phyloP scores from a whole-genome alignment of 2,329 filamentous ascomycete genomes.

The Tolypocladium tropicale region DNA sequence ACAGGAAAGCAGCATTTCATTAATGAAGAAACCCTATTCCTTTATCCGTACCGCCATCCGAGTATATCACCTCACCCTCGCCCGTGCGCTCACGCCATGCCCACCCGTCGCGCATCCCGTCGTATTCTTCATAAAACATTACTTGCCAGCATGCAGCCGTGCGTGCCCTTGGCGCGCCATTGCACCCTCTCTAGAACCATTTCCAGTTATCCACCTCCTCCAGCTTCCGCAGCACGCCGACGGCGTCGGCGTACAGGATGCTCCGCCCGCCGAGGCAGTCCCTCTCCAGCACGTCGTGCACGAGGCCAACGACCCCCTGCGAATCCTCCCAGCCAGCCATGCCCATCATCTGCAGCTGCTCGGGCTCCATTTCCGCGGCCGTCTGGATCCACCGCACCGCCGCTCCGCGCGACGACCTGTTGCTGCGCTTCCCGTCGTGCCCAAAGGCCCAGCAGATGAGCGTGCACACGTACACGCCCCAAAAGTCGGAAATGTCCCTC shows the following conservation, averaged over 20 bases:
- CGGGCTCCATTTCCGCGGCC: constrained; percentile 29
- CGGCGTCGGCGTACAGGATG: constrained; percentile 41
- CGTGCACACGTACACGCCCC: constrained; percentile 45
- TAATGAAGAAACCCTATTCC: neutral
- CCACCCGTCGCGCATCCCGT: neutral
- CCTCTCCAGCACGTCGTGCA: constrained; percentile 32
- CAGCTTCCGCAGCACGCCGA: constrained; percentile 40
- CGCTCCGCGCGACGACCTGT: constrained; percentile 11
- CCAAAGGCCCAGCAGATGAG: constrained; percentile 51
- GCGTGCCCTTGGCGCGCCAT: neutral
- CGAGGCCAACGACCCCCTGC: constrained; percentile 41
- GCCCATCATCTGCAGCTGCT: constrained; percentile 28
- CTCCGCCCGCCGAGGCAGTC: constrained; percentile 39
- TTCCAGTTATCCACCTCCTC: constrained; percentile 32
- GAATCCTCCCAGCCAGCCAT: constrained; percentile 20
- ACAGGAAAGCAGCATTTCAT: neutral
- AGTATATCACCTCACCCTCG: neutral
- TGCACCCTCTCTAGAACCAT: constrained; percentile 13
- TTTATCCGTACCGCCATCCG: too few species aligned
- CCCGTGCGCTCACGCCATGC: neutral
- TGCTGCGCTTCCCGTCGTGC: constrained; percentile 16
- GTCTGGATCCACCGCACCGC: constrained; percentile 26
- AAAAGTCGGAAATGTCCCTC: constrained; percentile 38
- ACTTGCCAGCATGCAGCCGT: neutral
- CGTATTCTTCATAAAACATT: constrained; percentile 1